Base-by-base conservation (phyloP, 352 stramenopile species). In the Phytophthora litchii region DNA sequence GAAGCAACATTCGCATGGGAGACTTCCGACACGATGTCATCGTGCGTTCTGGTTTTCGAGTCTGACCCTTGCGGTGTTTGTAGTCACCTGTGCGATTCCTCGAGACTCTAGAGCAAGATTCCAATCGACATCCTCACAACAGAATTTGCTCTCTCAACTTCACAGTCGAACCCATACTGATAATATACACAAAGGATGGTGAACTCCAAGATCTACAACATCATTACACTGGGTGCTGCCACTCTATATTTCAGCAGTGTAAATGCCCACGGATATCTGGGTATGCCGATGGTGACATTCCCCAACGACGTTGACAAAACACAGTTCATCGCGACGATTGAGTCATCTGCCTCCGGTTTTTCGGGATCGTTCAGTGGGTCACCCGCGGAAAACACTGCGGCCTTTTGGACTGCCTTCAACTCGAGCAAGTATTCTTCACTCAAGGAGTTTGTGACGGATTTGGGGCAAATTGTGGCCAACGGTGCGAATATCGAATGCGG, bases 291-390 rank as follows among this genome's bases (percentile, higher is more conserved):
- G 0, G 64, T 74, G 20, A 60, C 42, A 14, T 74, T 74, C 46
- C 55, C 55, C 4, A 49, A 62, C n/a, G 41, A 43, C 14, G 60
- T 63, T 20, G 71, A 80, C 41, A 67, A 62, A 29, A 81, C 74
- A 10, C 71, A 74, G 34, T 81, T 76, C 41, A 45, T 70, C 19
- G 64, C 60, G 1, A 78, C 72, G n/a, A 81, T 81, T 40, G 60
- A 76, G 37, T 38, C 68, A 19, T 66, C 34, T 7, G 31, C 64
- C 29, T 71, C 68, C 14, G 60, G 68, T 0, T 53, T 74, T 37
- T 58, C 51, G 5, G 64, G 64, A 13, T 64, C 54, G 7, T 77
- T 70, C 44, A 64, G 47, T 11, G 55, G 55, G 3, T 65, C 55
- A 14, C 55, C 68, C 21, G 34, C 59, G 8, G 38, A 67, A 31